Percentiles rank a stretch among this genome's conserved stretches.
These are phyloP conservation scores for Fusarium sp. DNA, from an alignment of 2,329 filamentous ascomycete genomes.

Conservation along the genomic window DNA sequence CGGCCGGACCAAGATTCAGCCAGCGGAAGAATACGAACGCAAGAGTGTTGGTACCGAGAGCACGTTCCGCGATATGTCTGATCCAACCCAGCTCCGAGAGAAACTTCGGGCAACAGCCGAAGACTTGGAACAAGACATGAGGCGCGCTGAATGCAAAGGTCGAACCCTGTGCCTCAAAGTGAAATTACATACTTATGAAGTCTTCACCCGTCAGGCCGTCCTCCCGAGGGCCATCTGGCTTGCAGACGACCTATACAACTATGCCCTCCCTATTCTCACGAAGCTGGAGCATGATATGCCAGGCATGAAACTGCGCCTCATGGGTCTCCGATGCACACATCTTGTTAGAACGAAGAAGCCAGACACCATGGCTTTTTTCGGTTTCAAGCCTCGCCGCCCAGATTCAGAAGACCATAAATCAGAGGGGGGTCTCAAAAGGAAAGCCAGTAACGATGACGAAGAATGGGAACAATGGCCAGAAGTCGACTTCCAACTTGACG, in stretches of 20 bases:
- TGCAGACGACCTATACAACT: constrained; percentile 86
- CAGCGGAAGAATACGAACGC: constrained; percentile 87
- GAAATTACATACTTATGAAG: constrained; percentile 94
- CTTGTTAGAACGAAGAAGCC: constrained; percentile 86
- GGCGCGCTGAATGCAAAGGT: constrained; percentile 83
- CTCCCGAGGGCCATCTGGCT: constrained; percentile 76
- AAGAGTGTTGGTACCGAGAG: constrained; percentile 95
- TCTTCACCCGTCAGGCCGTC: constrained; percentile 83
- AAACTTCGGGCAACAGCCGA: constrained; percentile 85
- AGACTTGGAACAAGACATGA: constrained; percentile 87
- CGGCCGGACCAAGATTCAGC: constrained; percentile 85
- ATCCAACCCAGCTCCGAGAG: constrained; percentile 73
- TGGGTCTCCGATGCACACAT: constrained; percentile 90
- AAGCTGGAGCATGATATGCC: constrained; percentile 89
- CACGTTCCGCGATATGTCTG: constrained; percentile 85
- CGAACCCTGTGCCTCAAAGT: constrained; percentile 92
- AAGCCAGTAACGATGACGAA: constrained; percentile 46
- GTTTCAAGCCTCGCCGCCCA: constrained; percentile 58
- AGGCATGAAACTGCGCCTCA: constrained; percentile 80
- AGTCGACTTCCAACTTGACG: constrained; percentile 62
- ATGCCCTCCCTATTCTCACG: constrained; percentile 81
- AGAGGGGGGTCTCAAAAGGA: constrained; percentile 49
- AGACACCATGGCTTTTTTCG: constrained; percentile 83
- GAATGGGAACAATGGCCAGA: constrained; percentile 77
- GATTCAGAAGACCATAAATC: constrained; percentile 33